Base-by-base conservation (phyloP, 495 filamentous ascomycete species). In the Neurospora intermedia region DNA sequence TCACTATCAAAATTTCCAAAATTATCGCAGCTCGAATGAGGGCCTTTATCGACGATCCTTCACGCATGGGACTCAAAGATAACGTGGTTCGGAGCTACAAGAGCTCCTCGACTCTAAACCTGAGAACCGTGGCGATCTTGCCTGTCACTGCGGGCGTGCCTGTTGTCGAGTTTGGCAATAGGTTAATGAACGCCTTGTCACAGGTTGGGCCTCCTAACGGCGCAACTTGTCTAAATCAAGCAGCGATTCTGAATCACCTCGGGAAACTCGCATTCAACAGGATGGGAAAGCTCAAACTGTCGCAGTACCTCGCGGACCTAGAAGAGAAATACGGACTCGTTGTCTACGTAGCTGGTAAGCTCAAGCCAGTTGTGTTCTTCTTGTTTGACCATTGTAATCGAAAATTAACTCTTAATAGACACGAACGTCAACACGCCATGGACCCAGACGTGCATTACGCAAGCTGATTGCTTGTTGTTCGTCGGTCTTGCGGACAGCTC, bases 1-100 rank as follows among this genome's bases (percentile, higher is more conserved):
- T 99, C 79, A 98, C 96, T 0, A 98, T 99, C 75, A 97, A 98
- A 81, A 97, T 99, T 15, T 98, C 96, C 4, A 99, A 98, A 81
- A 94, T 99, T 74, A 98, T 99, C 78, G 96, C 96, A 0, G 93
- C 94, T 46, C 89, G 96, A 11, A 99, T 98, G 96, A 87, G 95
- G 72, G 88, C 93, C 39, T 77, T 98, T 75, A 88, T 97, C 6
- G 94, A 98, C 74, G 91, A 93, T 91, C 76, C 90, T 84, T 77
- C 85, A 79, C 71, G 86, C 77, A 74, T 80, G 40, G 76, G 74
- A 16, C 54, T 71, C 74, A 74, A 84, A 85, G 40, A 87, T 82
- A 62, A 83, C 78, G 78, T 84, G 13, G 86, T 86, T 20, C 87
- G 88, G 9, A 89, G 88, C 59, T 91, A 82, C 78, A 84, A 92